Conservation (phyloP, 441 rosid species). For the Arabidopsis lyrata region DNA sequence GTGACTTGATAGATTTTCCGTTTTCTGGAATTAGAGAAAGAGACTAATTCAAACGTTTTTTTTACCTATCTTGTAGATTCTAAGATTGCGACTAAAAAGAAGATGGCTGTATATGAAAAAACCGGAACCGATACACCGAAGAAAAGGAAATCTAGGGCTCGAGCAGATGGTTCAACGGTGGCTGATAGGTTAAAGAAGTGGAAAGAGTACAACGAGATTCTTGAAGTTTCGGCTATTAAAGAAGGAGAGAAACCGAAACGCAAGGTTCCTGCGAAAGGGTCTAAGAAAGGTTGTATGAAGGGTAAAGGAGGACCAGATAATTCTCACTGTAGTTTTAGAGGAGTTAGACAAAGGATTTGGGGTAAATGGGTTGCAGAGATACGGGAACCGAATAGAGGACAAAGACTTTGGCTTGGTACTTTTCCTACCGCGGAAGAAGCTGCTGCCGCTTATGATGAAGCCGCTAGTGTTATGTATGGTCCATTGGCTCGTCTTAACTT, state of each 20-base stretch:
- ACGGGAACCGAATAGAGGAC: slow-evolving; percentile 77
- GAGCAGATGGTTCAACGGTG: slow-evolving; percentile 53
- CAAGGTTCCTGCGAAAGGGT: slow-evolving; percentile 74
- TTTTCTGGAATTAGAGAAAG: not conserved
- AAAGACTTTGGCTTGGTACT: slow-evolving; percentile 85
- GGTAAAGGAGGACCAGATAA: slow-evolving; percentile 95
- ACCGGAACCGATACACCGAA: slow-evolving; percentile 20
- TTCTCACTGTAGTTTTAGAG: slow-evolving; percentile 59
- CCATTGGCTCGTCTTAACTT: slow-evolving; percentile 64
- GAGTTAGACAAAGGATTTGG: slow-evolving; percentile 91
- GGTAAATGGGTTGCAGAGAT: slow-evolving; percentile 96
- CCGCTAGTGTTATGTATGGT: slow-evolving; percentile 80
- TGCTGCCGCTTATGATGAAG: slow-evolving; percentile 80
- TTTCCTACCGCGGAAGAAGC: slow-evolving; percentile 76
- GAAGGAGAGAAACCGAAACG: slow-evolving; percentile 40
- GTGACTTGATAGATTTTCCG: not conserved
- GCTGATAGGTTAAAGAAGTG: slow-evolving; percentile 67
- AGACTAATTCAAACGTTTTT: not conserved
- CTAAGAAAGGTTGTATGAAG: slow-evolving; percentile 87
- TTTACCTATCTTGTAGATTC: slow-evolving; percentile 30
- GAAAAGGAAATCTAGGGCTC: slow-evolving; percentile 54
- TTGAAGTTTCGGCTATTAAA: slow-evolving; percentile 35
- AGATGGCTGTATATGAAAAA: slow-evolving; percentile 34
- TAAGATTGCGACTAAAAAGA: slow-evolving; percentile 1
- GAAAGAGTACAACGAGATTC: slow-evolving; percentile 55